phyloP scores from a whole-genome alignment of 306 rosid genomes.

The Arachis hypogaea region DNA sequence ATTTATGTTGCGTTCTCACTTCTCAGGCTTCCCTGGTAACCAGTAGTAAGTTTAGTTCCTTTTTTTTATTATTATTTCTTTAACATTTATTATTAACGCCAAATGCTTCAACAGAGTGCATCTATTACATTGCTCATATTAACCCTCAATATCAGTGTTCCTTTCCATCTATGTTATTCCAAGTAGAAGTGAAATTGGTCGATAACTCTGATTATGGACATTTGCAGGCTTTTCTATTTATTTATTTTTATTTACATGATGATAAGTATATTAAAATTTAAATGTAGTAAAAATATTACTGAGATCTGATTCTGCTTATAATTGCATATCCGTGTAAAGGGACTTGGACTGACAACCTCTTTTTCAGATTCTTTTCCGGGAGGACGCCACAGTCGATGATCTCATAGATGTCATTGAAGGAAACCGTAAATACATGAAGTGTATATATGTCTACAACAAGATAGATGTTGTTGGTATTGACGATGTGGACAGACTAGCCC shows the following conservation, averaged over 20 bases:
- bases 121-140: background rate
- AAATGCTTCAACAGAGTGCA: conserved; percentile 4
- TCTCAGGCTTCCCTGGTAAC: conserved; percentile 2
- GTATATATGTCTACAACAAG: conserved; percentile 97
- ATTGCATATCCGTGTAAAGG: conserved; percentile 8
- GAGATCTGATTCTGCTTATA: conserved; percentile 7
- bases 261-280: background rate
- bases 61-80: background rate
- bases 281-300: conserved; percentile 10
- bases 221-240: background rate
- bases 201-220: conserved; percentile 21
- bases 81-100: background rate
- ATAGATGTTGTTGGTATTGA: conserved; percentile 96
- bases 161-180: conserved; percentile 8
- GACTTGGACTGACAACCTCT: conserved; percentile 27
- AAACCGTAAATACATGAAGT: conserved; percentile 98
- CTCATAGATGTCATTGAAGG: conserved; percentile 99
- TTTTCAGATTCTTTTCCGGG: conserved; percentile 88
- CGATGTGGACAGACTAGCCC: conserved; percentile 93
- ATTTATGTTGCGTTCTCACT: background rate
- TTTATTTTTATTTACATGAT: background rate
- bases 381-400: conserved; percentile 98
- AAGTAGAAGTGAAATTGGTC: conserved; percentile 8
- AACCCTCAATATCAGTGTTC: conserved; percentile 16
- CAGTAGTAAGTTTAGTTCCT: background rate